Percentiles rank a stretch among this genome's conserved stretches.
Evolutionary conservation across 176 grass and related monocot species (phyloP).

Genomic region (Eremochloa ophiuroides): DNA sequence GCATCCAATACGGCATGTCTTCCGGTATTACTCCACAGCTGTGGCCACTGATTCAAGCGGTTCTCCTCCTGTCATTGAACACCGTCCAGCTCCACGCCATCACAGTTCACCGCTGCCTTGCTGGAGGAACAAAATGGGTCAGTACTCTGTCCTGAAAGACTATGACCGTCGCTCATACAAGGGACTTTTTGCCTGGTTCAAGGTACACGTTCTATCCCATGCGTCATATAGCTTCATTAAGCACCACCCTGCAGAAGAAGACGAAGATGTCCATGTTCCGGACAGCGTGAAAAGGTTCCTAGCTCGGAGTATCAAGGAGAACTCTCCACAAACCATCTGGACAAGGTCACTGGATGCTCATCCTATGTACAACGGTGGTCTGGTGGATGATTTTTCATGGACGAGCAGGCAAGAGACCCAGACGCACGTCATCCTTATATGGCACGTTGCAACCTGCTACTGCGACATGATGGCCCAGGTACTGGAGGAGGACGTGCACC

Average conservation of each 20-base stretch:
- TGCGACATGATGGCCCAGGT: not conserved
- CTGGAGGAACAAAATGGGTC: not conserved
- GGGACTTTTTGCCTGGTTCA: not conserved
- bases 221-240: not conserved
- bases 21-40: too few species aligned
- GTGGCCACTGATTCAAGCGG: too few species aligned
- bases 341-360: accelerated
- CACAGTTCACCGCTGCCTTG: too few species aligned
- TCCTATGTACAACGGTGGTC: accelerated
- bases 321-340: too few species aligned
- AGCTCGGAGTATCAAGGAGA: not conserved
- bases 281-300: not conserved
- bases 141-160: not conserved
- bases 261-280: not conserved
- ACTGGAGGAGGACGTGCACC: not conserved
- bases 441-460: not conserved
- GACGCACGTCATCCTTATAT: not conserved
- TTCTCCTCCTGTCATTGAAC: too few species aligned
- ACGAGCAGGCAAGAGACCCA: not conserved
- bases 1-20: not conserved
- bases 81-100: too few species aligned
- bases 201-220: not conserved
- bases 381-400: not conserved
- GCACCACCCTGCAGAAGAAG: not conserved
- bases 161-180: not conserved